Evolutionary conservation across 768 basidiomycete genomes (phyloP), one percentile per base, ranked within the genome.

Genomic region (Asterophora lycoperdoides): DNA sequence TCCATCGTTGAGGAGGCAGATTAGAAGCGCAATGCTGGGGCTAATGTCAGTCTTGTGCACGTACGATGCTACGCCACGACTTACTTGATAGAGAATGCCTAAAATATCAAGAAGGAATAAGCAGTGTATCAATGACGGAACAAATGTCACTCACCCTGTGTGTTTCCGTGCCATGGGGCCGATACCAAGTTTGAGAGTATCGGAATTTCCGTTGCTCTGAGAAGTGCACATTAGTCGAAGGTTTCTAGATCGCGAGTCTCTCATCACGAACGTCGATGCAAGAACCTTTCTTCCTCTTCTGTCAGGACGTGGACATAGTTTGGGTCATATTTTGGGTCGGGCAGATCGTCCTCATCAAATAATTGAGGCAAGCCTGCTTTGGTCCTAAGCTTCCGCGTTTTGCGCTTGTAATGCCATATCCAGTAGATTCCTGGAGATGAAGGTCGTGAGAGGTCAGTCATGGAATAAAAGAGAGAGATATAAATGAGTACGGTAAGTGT

Each of bases 151-250:
- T 55, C 57, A 83, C 85, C 51, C 84, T 67, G 57, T 87, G 90
- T 0, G 90, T 90, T 50, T 82, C 83, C 10, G 88, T 90, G 15
- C 86, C 87, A 63, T 93, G 90, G 6, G 90, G 80, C 44, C 86
- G 71, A 66, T 92, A 93, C 90, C 89, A 93, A 1, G 89, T 90
- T 66, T 89, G 81, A 35, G 77, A 78, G 53, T 81, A 71, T 56
- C 78, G 75, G 51, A 88, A 86, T 62, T 83, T 79, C 41, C 72
- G 66, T 71, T 89, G 86, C 53, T 85, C 85, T 86, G 20, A 50
- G 47, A 50, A 48, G 44, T 20, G 33, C 49, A 30, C 23, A 33
- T 53, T 33, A 51, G 37, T 26, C 20, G 32, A 52, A 8, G 23
- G 10, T 36, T 18, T 40, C 28, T 35, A 29, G 32, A 8, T n/a